These are phyloP conservation scores for Arthrobotrys entomopaga DNA, from an alignment of 2,329 filamentous ascomycete species.

Conservation along the genomic window DNA sequence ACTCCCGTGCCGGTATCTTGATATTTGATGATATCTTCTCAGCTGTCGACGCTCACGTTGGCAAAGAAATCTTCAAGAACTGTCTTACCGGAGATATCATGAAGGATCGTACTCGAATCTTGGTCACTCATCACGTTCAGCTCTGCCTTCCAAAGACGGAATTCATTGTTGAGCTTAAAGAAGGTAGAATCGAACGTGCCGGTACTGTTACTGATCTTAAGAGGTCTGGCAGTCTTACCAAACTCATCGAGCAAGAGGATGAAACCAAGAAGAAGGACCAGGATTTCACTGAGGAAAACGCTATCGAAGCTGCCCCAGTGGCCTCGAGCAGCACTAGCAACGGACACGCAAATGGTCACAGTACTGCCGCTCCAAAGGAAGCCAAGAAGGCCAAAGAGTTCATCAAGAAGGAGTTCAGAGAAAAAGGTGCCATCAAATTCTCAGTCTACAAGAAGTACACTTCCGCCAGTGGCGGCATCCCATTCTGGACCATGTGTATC, in stretches of 20 bases:
- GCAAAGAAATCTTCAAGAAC: slow-evolving; percentile 79
- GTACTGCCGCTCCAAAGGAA: slow-evolving; percentile 65
- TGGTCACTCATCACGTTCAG: slow-evolving; percentile 82
- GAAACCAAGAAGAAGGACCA: slow-evolving; percentile 51
- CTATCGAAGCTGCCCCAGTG: slow-evolving; percentile 68
- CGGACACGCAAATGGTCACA: slow-evolving; percentile 62
- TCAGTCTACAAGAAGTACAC: slow-evolving; percentile 76
- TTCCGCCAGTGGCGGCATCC: slow-evolving; percentile 69
- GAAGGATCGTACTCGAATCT: slow-evolving; percentile 75
- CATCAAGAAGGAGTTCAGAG: slow-evolving; percentile 77
- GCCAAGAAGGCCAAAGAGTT: slow-evolving; percentile 73
- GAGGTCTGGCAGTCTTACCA: slow-evolving; percentile 62
- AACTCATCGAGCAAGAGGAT: slow-evolving; percentile 62
- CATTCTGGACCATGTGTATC: slow-evolving; percentile 56
- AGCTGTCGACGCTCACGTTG: slow-evolving; percentile 82
- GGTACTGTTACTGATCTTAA: slow-evolving; percentile 72
- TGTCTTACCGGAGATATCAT: slow-evolving; percentile 78
- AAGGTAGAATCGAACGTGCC: slow-evolving; percentile 73
- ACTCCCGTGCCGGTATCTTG: slow-evolving; percentile 79
- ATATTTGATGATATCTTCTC: slow-evolving; percentile 87
- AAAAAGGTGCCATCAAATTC: slow-evolving; percentile 75
- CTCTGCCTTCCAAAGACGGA: slow-evolving; percentile 76
- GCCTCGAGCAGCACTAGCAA: slow-evolving; percentile 56
- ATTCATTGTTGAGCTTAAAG: slow-evolving; percentile 77
- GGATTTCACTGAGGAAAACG: slow-evolving; percentile 68